phyloP scores from a whole-genome alignment of 495 filamentous ascomycete genomes.

The Thermothielavioides terrestris region DNA sequence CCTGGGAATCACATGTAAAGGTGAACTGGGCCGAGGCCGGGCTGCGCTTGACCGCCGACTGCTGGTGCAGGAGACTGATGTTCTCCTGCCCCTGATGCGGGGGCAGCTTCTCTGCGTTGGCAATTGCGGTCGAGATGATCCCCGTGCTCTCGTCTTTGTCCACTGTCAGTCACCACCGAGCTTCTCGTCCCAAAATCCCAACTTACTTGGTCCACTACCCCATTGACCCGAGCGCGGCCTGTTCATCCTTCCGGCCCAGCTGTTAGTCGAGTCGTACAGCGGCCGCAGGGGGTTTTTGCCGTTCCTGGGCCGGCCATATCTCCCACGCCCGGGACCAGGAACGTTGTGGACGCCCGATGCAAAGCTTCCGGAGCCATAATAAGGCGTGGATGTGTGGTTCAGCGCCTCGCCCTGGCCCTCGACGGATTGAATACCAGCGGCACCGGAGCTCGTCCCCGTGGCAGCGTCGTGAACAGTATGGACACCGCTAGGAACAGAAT shows the following conservation, averaged over 20 bases:
- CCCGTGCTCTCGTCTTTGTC: constrained; percentile 48
- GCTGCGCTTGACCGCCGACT: constrained; percentile 48
- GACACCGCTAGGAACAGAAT: constrained; percentile 42
- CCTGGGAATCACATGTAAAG: constrained; percentile 68
- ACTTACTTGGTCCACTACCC: constrained; percentile 31
- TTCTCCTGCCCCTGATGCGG: constrained; percentile 58
- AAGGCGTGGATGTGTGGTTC: constrained; percentile 18
- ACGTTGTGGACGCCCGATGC: constrained; percentile 52
- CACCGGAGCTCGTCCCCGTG: constrained; percentile 15
- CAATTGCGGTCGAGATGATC: constrained; percentile 84
- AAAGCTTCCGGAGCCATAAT: constrained; percentile 29
- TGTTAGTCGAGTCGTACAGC: constrained; percentile 42
- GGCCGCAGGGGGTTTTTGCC: constrained; percentile 59
- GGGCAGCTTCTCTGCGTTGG: constrained; percentile 68
- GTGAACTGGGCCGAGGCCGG: constrained; percentile 77
- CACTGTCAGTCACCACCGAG: constrained; percentile 1
- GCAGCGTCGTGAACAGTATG: constrained; percentile 45
- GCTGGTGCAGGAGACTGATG: constrained; percentile 65
- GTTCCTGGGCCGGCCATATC: constrained; percentile 57
- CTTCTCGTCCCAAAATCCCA: neutral
- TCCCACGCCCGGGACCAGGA: constrained; percentile 70
- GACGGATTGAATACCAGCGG: constrained; percentile 16
- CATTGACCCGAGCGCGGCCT: constrained; percentile 39
- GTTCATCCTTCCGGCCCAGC: constrained; percentile 41
- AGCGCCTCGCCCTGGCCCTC: constrained; percentile 35